Conservation (phyloP, 225 moss, liverwort and hornwort species). For the Anthoceros angustus region DNA sequence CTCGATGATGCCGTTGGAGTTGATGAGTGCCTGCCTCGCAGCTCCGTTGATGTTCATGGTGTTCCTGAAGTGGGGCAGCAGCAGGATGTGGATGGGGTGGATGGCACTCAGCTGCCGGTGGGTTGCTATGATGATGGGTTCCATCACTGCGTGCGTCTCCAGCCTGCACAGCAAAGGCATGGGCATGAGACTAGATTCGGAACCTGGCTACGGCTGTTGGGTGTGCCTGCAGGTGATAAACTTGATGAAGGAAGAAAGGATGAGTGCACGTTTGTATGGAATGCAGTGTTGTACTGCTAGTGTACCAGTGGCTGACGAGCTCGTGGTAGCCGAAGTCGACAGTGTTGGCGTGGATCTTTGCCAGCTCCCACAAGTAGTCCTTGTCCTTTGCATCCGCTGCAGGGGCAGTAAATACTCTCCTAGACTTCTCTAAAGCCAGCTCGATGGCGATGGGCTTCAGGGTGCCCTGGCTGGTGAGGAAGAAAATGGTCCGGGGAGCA, state of each 20-base stretch:
- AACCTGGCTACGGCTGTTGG: too few relatives aligned
- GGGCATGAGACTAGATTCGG: too few relatives aligned
- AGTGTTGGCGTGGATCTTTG: conserved; percentile 17
- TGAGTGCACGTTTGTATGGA: background rate
- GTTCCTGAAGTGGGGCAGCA: conserved; percentile 15
- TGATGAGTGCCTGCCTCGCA: conserved; percentile 8
- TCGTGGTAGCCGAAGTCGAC: conserved; percentile 19
- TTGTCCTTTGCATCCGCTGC: background rate
- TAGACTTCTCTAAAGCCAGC: conserved; percentile 10
- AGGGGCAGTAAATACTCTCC: conserved; percentile 18
- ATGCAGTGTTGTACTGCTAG: background rate
- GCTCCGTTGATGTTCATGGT: conserved; percentile 13
- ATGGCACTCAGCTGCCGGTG: conserved; percentile 12
- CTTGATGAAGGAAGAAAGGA: background rate
- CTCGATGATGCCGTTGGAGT: conserved; percentile 12
- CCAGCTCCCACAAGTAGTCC: conserved; percentile 20
- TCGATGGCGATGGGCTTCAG: conserved; percentile 29
- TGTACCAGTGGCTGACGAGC: conserved; percentile 20
- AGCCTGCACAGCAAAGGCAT: conserved; percentile 3
- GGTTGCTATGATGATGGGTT: conserved; percentile 13
- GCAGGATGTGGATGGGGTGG: conserved; percentile 10
- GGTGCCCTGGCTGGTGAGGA: conserved; percentile 12
- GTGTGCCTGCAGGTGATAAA: background rate
- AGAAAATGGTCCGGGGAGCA: conserved; percentile 27
- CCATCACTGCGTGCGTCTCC: conserved; percentile 7